phyloP scores from a whole-genome alignment of 2,329 filamentous ascomycete genomes.

The Sporothrix euskadiensis region DNA sequence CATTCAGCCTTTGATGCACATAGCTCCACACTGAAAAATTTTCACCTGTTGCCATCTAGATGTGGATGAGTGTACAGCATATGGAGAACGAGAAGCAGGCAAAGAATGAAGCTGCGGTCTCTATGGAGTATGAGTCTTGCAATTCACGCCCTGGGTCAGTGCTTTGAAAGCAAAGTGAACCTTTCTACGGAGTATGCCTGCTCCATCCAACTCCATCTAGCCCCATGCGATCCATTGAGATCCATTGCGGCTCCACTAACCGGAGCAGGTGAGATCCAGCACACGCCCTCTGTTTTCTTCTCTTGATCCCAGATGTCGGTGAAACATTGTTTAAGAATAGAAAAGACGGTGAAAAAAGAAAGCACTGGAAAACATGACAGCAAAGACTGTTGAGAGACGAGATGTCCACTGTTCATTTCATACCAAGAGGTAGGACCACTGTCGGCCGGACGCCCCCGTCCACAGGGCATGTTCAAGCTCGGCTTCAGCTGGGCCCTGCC shows the following conservation, averaged over 20 bases:
- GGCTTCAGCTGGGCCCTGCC: neutral
- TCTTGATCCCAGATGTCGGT: conserved; percentile 1
- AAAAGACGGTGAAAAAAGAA: conserved; percentile 15
- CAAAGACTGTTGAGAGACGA: neutral
- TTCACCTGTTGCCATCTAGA: conserved; percentile 9
- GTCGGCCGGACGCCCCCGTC: neutral
- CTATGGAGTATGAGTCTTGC: neutral
- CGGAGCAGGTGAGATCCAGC: conserved; percentile 7
- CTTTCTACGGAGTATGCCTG: neutral
- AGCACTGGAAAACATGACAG: neutral
- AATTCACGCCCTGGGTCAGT: neutral
- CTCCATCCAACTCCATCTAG: neutral
- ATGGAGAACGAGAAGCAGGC: neutral
- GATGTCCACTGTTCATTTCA: neutral
- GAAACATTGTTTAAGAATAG: conserved; percentile 10
- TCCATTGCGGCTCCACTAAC: neutral
- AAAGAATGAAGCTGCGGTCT: neutral
- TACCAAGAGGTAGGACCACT: neutral
- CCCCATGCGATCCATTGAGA: neutral
- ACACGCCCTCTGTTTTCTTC: neutral
- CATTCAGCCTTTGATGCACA: neutral
- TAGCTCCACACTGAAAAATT: conserved; percentile 16
- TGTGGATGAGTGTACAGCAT: neutral
- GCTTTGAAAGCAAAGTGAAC: neutral
- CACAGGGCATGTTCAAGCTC: neutral